Conservation (phyloP, 495 filamentous ascomycete genomes). For the Bombardia bombarda region DNA sequence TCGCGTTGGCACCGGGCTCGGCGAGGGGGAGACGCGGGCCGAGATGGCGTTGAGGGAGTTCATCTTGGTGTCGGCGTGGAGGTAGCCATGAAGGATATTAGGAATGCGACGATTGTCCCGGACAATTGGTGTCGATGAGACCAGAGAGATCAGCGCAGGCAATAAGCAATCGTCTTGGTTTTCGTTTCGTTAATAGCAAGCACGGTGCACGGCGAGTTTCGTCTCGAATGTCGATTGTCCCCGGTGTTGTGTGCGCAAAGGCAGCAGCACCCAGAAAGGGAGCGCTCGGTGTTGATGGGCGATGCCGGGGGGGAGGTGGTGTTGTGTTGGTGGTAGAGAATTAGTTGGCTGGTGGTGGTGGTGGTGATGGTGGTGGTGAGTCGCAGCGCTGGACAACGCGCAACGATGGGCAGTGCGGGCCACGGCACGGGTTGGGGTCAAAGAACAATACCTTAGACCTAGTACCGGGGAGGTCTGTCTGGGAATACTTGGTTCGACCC, state of each 20-base stretch:
- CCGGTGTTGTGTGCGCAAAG: neutral
- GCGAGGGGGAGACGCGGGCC: slow-evolving; percentile 60
- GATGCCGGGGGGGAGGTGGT: no score
- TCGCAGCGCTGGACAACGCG: neutral
- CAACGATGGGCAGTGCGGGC: neutral
- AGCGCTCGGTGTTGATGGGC: no score
- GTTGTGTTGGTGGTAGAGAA: no score
- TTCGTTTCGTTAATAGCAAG: no score
- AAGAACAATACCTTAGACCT: neutral
- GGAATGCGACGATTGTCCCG: slow-evolving; percentile 12
- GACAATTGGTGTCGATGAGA: neutral
- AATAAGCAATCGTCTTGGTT: neutral
- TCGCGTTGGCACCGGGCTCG: slow-evolving; percentile 51
- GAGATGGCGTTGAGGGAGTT: slow-evolving; percentile 97
- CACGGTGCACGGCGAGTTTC: no score
- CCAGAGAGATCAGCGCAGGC: neutral
- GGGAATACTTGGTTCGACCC: neutral
- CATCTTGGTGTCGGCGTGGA: slow-evolving; percentile 55
- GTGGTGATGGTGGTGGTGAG: no score
- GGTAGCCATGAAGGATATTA: slow-evolving; percentile 29
- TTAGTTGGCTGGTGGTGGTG: no score
- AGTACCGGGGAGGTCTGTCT: no score
- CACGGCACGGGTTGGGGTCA: slow-evolving; percentile 5
- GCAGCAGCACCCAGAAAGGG: neutral
- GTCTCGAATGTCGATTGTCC: neutral